Evolutionary conservation across 305 asterid genomes (phyloP).

Genomic region (Fraxinus ornus): DNA sequence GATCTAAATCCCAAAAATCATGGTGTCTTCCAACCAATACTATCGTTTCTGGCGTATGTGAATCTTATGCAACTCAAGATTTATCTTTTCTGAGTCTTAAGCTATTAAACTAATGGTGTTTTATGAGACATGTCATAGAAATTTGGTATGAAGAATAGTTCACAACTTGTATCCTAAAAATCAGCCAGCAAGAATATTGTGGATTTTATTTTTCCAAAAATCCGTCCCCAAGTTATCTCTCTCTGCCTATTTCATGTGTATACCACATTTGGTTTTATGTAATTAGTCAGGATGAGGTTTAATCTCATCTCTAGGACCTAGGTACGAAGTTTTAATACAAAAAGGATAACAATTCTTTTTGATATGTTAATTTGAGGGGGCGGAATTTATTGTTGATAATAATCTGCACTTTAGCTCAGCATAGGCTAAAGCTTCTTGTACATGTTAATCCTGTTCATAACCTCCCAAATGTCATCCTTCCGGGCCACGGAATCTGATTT

Average conservation of each 20-base stretch:
- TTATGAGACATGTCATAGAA: not conserved
- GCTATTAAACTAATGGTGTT: not conserved
- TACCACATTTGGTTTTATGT: not conserved
- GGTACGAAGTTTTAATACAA: not conserved
- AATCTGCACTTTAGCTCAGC: not conserved
- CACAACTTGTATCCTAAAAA: not conserved
- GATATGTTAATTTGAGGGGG: not conserved
- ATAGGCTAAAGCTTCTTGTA: not conserved
- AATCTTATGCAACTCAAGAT: not conserved
- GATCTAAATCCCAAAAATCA: not conserved
- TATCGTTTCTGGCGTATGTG: not conserved
- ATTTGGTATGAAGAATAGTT: not conserved
- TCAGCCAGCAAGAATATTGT: not conserved
- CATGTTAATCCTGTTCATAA: not conserved
- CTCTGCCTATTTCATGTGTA: not conserved
- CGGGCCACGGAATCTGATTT: not conserved
- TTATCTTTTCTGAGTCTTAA: not conserved
- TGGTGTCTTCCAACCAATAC: not conserved
- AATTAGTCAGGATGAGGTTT: not conserved
- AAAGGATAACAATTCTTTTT: not conserved
- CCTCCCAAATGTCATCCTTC: not conserved
- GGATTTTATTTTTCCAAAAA: not conserved
- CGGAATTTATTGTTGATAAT: not conserved
- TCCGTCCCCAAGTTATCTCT: not conserved
- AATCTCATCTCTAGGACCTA: not conserved